Base-by-base conservation (phyloP, 106 monocot genomes). In the Xerophyta viscosa region DNA sequence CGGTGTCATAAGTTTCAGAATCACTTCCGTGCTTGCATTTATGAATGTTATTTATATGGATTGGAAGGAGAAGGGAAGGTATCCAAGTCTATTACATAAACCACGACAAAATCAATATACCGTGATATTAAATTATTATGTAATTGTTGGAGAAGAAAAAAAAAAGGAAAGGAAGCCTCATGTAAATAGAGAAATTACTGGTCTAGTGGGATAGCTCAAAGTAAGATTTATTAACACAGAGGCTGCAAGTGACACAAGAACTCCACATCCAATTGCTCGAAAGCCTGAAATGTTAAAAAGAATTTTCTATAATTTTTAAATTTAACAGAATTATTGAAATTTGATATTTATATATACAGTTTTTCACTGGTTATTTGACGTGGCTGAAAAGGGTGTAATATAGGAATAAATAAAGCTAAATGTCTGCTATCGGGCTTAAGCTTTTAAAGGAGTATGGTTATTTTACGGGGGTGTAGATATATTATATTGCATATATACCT, bases 401-500 rank as follows among this genome's bases (percentile, higher is more conserved):
- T n/a, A n/a, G n/a, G n/a, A n/a, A n/a, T n/a, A n/a, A n/a, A n/a
- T n/a, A n/a, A n/a, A n/a, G n/a, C n/a, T n/a, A n/a, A n/a, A n/a
- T n/a, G n/a, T n/a, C n/a, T n/a, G n/a, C n/a, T n/a, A n/a, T n/a
- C n/a, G n/a, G n/a, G n/a, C n/a, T n/a, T n/a, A n/a, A n/a, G n/a
- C n/a, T n/a, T n/a, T n/a, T n/a, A n/a, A n/a, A n/a, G n/a, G n/a
- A n/a, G n/a, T n/a, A n/a, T n/a, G n/a, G n/a, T n/a, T n/a, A n/a
- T n/a, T n/a, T n/a, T n/a, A n/a, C n/a, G n/a, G n/a, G n/a, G n/a
- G n/a, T n/a, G n/a, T n/a, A n/a, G n/a, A n/a, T n/a, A n/a, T n/a
- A n/a, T n/a, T n/a, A n/a, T n/a, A n/a, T n/a, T n/a, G 33, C 11
- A 33, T 33, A 5, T 6, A 33, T 28, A 73, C 79, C 79, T 64